Evolutionary conservation across 495 filamentous ascomycete genomes (phyloP).

Genomic region (Aspergillus asperescens): DNA sequence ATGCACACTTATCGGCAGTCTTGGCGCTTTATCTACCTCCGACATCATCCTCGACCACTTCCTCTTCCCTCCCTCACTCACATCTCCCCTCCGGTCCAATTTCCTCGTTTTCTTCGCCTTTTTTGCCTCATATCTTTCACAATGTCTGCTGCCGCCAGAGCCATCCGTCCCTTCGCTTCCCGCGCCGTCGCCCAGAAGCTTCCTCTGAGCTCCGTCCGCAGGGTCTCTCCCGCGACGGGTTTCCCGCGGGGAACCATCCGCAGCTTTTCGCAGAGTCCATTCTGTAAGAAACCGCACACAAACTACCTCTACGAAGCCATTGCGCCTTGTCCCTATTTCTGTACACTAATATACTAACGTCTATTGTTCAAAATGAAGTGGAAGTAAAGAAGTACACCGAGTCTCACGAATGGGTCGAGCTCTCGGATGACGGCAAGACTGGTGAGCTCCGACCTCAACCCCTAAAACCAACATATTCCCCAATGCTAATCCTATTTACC

Average conservation of each 20-base stretch:
- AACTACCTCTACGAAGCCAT: slow-evolving; percentile 5
- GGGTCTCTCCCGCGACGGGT: slow-evolving; percentile 39
- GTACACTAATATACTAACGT: slow-evolving; percentile 21
- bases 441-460: slow-evolving; percentile 23
- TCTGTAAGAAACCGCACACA: slow-evolving; percentile 31
- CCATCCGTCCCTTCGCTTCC: slow-evolving; percentile 40
- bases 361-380: slow-evolving; percentile 28
- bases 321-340: slow-evolving; percentile 7
- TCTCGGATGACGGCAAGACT: slow-evolving; percentile 63
- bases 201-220: slow-evolving; percentile 31
- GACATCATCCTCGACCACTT: slow-evolving; percentile 24
- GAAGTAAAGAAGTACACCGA: slow-evolving; percentile 84
- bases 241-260: slow-evolving; percentile 48
- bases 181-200: slow-evolving; percentile 42
- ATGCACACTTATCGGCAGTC: slow-evolving; percentile 21
- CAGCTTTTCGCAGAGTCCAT: slow-evolving; percentile 45
- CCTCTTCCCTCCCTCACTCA: slow-evolving; percentile 23
- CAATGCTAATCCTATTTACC: neutral
- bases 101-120: slow-evolving; percentile 15
- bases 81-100: slow-evolving; percentile 22
- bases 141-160: slow-evolving; percentile 40
- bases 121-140: slow-evolving; percentile 21
- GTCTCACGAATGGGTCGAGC: slow-evolving; percentile 97
- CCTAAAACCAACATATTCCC: neutral
- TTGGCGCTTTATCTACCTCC: slow-evolving; percentile 27